A percentile compares a stretch with the other conserved stretches of the same genome.
Evolutionary conservation across 2,329 filamentous ascomycete genomes (phyloP).

Genomic region (Beauveria varroae): DNA sequence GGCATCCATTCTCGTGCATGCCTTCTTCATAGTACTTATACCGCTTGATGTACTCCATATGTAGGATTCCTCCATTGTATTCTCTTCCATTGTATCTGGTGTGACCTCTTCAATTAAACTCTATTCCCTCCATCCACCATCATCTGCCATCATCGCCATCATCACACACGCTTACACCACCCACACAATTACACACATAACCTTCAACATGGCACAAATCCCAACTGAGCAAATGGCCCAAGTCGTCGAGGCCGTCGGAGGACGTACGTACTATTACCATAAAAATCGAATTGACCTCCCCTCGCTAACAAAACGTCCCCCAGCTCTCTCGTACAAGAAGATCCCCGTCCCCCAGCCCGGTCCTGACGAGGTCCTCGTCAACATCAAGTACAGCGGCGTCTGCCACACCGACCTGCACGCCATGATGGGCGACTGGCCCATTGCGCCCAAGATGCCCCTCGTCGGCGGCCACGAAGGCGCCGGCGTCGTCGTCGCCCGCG

Average conservation of each 20-base stretch:
- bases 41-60: too few relatives aligned
- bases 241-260: slow-evolving; percentile 76
- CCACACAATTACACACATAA: slow-evolving; percentile 9
- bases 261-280: slow-evolving; percentile 38
- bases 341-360: slow-evolving; percentile 76
- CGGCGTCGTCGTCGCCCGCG: slow-evolving; percentile 73
- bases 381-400: slow-evolving; percentile 84
- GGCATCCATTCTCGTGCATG: too few relatives aligned
- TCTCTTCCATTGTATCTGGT: too few relatives aligned
- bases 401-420: slow-evolving; percentile 81
- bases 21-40: too few relatives aligned
- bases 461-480: slow-evolving; percentile 78
- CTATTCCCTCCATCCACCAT: not conserved
- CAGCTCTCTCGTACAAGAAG: slow-evolving; percentile 64
- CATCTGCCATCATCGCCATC: not conserved
- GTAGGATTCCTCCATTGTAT: too few relatives aligned
- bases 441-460: slow-evolving; percentile 72
- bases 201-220: slow-evolving; percentile 41
- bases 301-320: slow-evolving; percentile 1
- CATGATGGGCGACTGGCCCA: slow-evolving; percentile 83
- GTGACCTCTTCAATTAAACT: too few relatives aligned
- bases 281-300: slow-evolving; percentile 13
- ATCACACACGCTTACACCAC: not conserved
- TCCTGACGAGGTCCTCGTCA: slow-evolving; percentile 84
- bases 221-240: slow-evolving; percentile 87